phyloP scores from a whole-genome alignment of 371 early-diverging fungal species.

The Mortierella sp. region DNA sequence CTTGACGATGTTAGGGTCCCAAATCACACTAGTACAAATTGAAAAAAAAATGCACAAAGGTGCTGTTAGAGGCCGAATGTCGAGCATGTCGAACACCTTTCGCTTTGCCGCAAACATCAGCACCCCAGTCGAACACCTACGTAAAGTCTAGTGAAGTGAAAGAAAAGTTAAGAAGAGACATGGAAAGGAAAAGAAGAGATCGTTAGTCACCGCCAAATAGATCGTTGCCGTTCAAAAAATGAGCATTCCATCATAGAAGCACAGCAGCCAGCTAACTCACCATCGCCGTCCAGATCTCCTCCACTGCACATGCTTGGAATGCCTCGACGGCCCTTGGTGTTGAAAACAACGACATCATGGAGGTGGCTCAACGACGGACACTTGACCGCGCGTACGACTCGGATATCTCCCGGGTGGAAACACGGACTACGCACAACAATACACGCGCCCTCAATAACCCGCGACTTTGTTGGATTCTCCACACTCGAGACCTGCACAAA shows the following conservation, averaged over 20 bases:
- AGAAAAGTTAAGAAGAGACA: neutral
- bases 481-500: conserved; percentile 71
- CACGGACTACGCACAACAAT: conserved; percentile 81
- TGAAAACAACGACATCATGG: conserved; percentile 83
- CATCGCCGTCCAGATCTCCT: conserved; percentile 92
- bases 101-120: no score
- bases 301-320: conserved; percentile 86
- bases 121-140: neutral
- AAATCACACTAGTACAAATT: conserved; percentile 63
- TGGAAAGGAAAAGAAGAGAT: neutral
- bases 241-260: neutral
- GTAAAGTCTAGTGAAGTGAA: conserved; percentile 14
- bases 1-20: conserved; percentile 79
- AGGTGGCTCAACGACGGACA: conserved; percentile 68
- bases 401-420: conserved; percentile 89
- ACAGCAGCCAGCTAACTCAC: conserved; percentile 25
- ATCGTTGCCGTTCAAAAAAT: no score
- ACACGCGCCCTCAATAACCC: conserved; percentile 62
- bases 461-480: conserved; percentile 29
- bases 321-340: conserved; percentile 79
- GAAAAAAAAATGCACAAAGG: no score
- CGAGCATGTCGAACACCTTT: neutral
- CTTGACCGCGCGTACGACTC: conserved; percentile 78
- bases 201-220: neutral
- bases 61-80: neutral